Conservation (phyloP, 2,329 filamentous ascomycete genomes). For the Alternaria sp. region DNA sequence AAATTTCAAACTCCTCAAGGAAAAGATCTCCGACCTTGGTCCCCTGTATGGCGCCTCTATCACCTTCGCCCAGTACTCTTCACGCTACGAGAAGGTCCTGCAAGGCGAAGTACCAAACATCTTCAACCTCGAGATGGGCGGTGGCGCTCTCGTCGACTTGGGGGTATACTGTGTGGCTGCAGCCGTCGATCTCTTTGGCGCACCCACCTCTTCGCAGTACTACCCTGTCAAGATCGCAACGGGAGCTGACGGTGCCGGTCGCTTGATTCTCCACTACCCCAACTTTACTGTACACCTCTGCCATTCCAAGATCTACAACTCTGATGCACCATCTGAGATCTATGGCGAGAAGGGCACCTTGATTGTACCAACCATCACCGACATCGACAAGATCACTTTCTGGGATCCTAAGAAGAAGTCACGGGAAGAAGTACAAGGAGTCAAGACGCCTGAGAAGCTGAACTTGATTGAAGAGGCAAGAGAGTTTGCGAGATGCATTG, state of each 20-base stretch:
- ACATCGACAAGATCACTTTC: conserved; percentile 54
- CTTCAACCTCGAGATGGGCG: conserved; percentile 58
- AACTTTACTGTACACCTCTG: conserved; percentile 55
- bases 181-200: conserved; percentile 58
- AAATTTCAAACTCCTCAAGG: conserved; percentile 57
- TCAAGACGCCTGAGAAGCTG: conserved; percentile 47
- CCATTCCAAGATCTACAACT: conserved; percentile 55
- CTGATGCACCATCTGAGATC: conserved; percentile 55
- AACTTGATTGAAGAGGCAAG: conserved; percentile 59
- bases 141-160: conserved; percentile 58
- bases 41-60: conserved; percentile 56
- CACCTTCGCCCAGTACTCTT: conserved; percentile 56
- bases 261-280: conserved; percentile 55
- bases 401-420: conserved; percentile 56
- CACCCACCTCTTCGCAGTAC: conserved; percentile 53
- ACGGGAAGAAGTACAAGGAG: conserved; percentile 51
- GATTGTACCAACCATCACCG: conserved; percentile 54
- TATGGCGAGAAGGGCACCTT: conserved; percentile 60
- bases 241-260: conserved; percentile 58
- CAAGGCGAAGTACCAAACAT: conserved; percentile 58
- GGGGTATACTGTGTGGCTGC: conserved; percentile 59
- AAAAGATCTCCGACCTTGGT: conserved; percentile 50
- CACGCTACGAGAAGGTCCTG: conserved; percentile 58
- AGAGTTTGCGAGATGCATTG: conserved; percentile 57
- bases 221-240: conserved; percentile 54